These are phyloP conservation scores for Plantago ovata DNA, from an alignment of 257 asterid species.

Conservation along the genomic window DNA sequence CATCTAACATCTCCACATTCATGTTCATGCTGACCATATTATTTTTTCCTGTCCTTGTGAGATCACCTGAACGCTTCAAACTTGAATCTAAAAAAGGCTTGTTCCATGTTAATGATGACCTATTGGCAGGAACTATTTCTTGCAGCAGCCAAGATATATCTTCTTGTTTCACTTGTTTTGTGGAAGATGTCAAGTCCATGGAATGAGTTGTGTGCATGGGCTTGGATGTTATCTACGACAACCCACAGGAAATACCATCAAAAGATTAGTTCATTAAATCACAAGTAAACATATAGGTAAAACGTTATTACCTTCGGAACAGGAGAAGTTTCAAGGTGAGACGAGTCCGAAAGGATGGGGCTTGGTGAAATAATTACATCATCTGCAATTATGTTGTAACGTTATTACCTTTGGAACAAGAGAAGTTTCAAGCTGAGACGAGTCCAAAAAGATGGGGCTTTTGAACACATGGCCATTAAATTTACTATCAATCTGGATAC, in stretches of 20 bases:
- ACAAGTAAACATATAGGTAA: constrained; percentile 12
- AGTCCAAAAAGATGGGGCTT: not conserved
- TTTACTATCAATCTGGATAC: too few species aligned
- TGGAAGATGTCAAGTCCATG: constrained; percentile 32
- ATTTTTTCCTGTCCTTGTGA: constrained; percentile 27
- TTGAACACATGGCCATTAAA: not conserved
- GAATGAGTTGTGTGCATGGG: constrained; percentile 24
- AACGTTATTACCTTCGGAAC: constrained; percentile 45
- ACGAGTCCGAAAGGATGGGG: constrained; percentile 32
- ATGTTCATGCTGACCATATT: constrained; percentile 26
- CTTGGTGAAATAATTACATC: constrained; percentile 24
- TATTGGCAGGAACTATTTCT: constrained; percentile 83
- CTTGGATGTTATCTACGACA: constrained; percentile 27
- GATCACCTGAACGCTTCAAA: constrained; percentile 35
- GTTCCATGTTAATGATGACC: constrained; percentile 51
- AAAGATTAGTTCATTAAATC: constrained; percentile 11
- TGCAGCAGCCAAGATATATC: constrained; percentile 27
- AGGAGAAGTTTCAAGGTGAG: constrained; percentile 38
- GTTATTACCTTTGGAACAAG: too few species aligned
- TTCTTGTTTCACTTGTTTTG: constrained; percentile 34
- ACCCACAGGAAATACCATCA: constrained; percentile 16
- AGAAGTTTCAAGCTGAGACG: not conserved
- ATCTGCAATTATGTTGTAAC: constrained; percentile 41
- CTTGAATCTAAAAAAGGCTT: constrained; percentile 32
- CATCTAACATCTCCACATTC: constrained; percentile 29